phyloP scores from a whole-genome alignment of 2,329 filamentous ascomycete species.

The Aspergillus sergii region DNA sequence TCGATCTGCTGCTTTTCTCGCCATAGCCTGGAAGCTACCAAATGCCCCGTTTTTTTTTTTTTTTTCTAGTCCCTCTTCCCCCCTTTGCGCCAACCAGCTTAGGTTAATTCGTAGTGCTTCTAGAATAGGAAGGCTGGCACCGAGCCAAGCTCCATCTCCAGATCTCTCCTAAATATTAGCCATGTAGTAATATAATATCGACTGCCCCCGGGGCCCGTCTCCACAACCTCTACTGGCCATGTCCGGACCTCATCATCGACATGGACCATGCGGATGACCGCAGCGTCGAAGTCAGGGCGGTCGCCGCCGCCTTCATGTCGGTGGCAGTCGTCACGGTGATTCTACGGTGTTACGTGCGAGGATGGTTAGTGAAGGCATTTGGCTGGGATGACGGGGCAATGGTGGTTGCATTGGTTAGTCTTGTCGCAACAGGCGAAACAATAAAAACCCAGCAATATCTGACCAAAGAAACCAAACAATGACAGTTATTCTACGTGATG shows the following conservation, averaged over 20 bases:
- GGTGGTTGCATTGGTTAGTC: constrained; percentile 31
- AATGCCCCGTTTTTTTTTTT: neutral
- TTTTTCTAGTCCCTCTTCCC: neutral
- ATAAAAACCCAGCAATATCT: neutral
- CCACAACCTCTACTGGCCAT: neutral
- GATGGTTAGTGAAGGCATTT: constrained; percentile 33
- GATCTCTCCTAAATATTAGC: neutral
- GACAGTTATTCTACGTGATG: constrained; percentile 32
- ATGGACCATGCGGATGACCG: constrained; percentile 25
- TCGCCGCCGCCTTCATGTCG: constrained; percentile 32
- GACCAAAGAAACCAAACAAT: neutral
- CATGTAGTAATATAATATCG: neutral
- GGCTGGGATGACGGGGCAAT: constrained; percentile 38
- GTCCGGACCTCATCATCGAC: constrained; percentile 3
- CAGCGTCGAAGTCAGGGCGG: constrained; percentile 25
- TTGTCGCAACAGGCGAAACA: neutral
- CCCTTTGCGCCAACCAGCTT: neutral
- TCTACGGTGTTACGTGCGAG: constrained; percentile 36
- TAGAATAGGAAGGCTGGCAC: neutral
- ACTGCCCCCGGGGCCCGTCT: neutral
- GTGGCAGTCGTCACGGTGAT: constrained; percentile 30
- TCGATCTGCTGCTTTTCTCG: neutral
- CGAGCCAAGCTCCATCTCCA: neutral
- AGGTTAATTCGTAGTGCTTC: neutral
- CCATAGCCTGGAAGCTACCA: neutral